A percentile compares a stretch with the other conserved stretches of the same genome.
Evolutionary conservation across 495 filamentous ascomycete species (phyloP).

Genomic region (Lasiosphaeris hirsuta): DNA sequence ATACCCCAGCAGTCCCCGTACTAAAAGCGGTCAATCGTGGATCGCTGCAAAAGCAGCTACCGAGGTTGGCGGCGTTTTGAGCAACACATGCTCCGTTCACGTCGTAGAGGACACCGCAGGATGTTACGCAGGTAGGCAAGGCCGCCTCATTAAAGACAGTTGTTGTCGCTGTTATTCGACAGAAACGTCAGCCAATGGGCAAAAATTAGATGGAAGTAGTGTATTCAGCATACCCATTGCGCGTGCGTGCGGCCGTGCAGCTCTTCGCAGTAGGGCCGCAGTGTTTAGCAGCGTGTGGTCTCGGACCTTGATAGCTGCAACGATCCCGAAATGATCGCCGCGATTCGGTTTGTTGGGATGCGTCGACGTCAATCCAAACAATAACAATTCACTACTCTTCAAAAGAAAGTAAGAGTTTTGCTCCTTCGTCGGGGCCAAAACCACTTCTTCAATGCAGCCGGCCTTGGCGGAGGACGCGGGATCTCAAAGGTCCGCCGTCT

Average conservation of each 20-base stretch:
- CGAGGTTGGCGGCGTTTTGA: constrained; percentile 22
- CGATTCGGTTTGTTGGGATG: neutral
- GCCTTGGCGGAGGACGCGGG: neutral
- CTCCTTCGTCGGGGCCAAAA: too few relatives aligned
- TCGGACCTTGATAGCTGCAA: constrained; percentile 2
- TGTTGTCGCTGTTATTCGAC: constrained; percentile 23
- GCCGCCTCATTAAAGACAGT: constrained; percentile 45
- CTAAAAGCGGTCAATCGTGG: constrained; percentile 40
- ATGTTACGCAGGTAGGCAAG: constrained; percentile 45
- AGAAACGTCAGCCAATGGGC: neutral
- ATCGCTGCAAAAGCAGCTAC: constrained; percentile 49
- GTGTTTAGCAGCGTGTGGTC: neutral
- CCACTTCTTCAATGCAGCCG: neutral
- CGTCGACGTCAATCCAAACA: too few relatives aligned
- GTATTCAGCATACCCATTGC: constrained; percentile 1
- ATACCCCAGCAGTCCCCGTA: constrained; percentile 39
- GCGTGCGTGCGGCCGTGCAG: neutral
- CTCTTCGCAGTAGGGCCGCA: neutral
- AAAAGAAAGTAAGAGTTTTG: too few relatives aligned
- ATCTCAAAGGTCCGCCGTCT: constrained; percentile 4
- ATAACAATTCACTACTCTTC: too few relatives aligned
- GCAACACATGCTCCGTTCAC: constrained; percentile 51
- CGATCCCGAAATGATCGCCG: constrained; percentile 11
- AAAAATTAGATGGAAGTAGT: neutral
- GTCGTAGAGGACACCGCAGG: constrained; percentile 51